Conservation (phyloP, 1,284 basidiomycete genomes). For the Cryptococcus amylolentus region DNA sequence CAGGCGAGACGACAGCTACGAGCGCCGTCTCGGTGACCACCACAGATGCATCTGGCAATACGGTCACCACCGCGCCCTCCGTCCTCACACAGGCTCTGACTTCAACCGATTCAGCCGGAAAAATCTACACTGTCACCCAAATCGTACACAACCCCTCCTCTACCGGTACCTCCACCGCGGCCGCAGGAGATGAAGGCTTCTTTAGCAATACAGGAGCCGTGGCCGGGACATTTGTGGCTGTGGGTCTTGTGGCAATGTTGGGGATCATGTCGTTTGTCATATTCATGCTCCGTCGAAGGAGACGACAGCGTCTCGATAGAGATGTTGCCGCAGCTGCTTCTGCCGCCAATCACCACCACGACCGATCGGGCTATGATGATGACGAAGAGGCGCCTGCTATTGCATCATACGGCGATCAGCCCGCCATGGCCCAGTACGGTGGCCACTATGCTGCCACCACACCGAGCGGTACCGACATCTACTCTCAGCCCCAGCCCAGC, state of each 20-base stretch:
- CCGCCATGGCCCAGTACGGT: constrained; percentile 46
- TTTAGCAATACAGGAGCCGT: constrained; percentile 50
- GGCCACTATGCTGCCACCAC: constrained; percentile 41
- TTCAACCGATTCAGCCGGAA: constrained; percentile 19
- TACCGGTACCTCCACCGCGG: constrained; percentile 13
- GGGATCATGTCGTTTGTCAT: constrained; percentile 44
- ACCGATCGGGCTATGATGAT: constrained; percentile 45
- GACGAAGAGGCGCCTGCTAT: constrained; percentile 36
- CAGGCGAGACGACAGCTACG: constrained; percentile 2
- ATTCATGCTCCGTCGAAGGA: constrained; percentile 45
- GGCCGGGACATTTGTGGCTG: constrained; percentile 49
- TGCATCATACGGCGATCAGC: constrained; percentile 1
- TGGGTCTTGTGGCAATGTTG: constrained; percentile 46
- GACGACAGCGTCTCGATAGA: constrained; percentile 48
- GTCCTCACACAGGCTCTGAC: constrained; percentile 24
- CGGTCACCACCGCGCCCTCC: constrained; percentile 19
- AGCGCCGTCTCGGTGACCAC: constrained; percentile 11
- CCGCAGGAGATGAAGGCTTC: constrained; percentile 32
- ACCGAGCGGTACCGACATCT: constrained; percentile 22
- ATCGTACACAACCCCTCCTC: constrained; percentile 35
- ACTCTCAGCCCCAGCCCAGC: constrained; percentile 28
- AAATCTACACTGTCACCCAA: constrained; percentile 41
- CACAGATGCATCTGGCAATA: constrained; percentile 11
- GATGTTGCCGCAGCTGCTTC: constrained; percentile 50
- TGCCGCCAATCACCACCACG: constrained; percentile 44